phyloP scores from a whole-genome alignment of 306 rosid species.

The Potentilla sterilis region DNA sequence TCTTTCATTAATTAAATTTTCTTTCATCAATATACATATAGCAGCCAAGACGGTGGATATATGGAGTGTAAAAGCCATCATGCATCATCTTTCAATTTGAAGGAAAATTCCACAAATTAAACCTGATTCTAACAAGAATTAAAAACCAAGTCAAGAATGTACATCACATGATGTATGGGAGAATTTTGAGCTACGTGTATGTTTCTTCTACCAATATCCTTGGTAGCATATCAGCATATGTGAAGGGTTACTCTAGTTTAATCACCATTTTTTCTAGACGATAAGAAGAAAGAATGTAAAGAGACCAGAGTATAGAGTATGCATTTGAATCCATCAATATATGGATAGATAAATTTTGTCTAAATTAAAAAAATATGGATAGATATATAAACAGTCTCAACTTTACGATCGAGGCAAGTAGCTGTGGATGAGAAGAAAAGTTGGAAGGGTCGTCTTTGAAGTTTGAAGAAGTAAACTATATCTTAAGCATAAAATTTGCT shows the following conservation, averaged over 20 bases:
- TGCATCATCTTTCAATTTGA: not conserved
- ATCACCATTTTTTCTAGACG: not conserved
- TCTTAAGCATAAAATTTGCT: no score
- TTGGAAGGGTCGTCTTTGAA: no score
- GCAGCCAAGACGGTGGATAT: not conserved
- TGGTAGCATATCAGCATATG: not conserved
- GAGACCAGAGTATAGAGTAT: not conserved
- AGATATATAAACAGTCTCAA: no score
- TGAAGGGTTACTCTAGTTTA: not conserved
- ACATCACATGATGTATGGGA: not conserved
- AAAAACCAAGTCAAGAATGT: not conserved
- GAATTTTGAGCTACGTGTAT: not conserved
- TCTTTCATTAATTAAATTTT: no score
- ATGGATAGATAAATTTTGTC: no score
- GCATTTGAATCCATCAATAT: not conserved
- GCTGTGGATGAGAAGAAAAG: no score
- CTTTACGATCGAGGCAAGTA: no score
- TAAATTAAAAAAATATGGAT: no score
- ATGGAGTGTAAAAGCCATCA: not conserved
- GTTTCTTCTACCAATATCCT: not conserved
- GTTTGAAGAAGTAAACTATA: no score
- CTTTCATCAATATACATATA: no score
- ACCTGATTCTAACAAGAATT: no score
- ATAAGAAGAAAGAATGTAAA: not conserved
- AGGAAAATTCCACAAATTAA: not conserved